A percentile compares a stretch with the other conserved stretches of the same genome.
Evolutionary conservation across 495 filamentous ascomycete genomes (phyloP).

Genomic region (Annulohypoxylon moriforme): DNA sequence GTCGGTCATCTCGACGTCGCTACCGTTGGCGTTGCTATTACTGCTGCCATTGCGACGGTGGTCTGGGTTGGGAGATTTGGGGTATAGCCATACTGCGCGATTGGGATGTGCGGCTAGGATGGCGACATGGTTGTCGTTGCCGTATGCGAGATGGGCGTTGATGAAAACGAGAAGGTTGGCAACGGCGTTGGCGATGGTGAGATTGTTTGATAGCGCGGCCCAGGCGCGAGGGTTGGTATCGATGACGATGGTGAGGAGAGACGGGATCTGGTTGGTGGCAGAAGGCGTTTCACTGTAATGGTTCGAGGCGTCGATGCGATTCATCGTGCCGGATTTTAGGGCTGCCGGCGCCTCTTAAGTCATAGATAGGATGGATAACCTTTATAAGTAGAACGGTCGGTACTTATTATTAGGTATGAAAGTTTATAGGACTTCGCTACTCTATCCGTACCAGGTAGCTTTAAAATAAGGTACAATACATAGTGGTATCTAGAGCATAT

Average conservation of each 20-base stretch:
- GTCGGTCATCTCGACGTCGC: slow-evolving; percentile 62
- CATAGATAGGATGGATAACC: not conserved
- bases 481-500: not conserved
- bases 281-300: slow-evolving; percentile 73
- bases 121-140: slow-evolving; percentile 90
- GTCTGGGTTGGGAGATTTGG: slow-evolving; percentile 54
- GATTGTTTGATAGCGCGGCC: slow-evolving; percentile 77
- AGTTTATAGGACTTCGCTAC: not conserved
- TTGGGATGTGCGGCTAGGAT: slow-evolving; percentile 90
- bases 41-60: not conserved
- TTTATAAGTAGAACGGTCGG: too few relatives aligned
- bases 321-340: slow-evolving; percentile 68
- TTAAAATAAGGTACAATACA: not conserved
- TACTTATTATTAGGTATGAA: not conserved
- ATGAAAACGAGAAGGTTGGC: slow-evolving; percentile 95
- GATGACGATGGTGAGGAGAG: slow-evolving; percentile 89
- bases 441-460: not conserved
- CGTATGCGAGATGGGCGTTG: slow-evolving; percentile 93
- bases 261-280: slow-evolving; percentile 72
- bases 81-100: slow-evolving; percentile 89
- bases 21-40: slow-evolving; percentile 26
- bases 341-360: not conserved
- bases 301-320: slow-evolving; percentile 88
- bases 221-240: slow-evolving; percentile 98
- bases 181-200: slow-evolving; percentile 86